Evolutionary conservation across 2,329 filamentous ascomycete species (phyloP).

Genomic region (Ophiostoma triangulosporum): DNA sequence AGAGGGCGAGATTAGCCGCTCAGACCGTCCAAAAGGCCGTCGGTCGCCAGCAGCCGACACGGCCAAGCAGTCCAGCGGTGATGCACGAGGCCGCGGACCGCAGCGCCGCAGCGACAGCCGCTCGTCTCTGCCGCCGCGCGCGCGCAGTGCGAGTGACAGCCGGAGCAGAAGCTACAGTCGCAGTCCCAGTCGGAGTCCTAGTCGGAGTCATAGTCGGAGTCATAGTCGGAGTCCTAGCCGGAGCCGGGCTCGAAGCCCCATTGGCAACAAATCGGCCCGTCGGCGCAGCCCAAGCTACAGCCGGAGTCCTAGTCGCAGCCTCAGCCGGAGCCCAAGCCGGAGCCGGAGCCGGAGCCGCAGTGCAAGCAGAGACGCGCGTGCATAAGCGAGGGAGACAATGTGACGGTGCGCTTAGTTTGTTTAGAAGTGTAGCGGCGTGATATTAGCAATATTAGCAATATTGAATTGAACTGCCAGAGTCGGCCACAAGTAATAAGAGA

Average conservation of each 20-base stretch:
- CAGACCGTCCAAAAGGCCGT: background rate
- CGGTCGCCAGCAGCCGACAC: constrained; percentile 1
- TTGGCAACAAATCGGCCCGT: background rate
- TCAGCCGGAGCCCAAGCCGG: background rate
- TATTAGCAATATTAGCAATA: too few species aligned
- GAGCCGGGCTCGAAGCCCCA: constrained; percentile 1
- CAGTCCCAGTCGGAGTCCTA: background rate
- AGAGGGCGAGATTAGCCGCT: constrained; percentile 1
- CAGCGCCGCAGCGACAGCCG: background rate
- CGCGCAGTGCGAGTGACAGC: background rate
- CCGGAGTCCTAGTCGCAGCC: constrained; percentile 2
- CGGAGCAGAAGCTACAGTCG: background rate
- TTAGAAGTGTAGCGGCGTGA: too few species aligned
- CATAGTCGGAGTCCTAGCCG: constrained; percentile 3
- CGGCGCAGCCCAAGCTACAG: background rate
- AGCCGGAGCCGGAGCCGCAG: constrained; percentile 2
- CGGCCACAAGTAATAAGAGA: too few species aligned
- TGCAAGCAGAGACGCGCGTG: background rate
- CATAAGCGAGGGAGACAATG: too few species aligned
- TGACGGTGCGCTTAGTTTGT: too few species aligned
- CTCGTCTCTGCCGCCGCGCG: background rate
- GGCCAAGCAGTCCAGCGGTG: background rate
- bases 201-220: background rate
- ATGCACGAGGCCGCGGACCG: background rate
- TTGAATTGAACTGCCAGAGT: too few species aligned